Evolutionary conservation across 2,329 filamentous ascomycete genomes (phyloP).

Genomic region (Fusarium ramigenum): DNA sequence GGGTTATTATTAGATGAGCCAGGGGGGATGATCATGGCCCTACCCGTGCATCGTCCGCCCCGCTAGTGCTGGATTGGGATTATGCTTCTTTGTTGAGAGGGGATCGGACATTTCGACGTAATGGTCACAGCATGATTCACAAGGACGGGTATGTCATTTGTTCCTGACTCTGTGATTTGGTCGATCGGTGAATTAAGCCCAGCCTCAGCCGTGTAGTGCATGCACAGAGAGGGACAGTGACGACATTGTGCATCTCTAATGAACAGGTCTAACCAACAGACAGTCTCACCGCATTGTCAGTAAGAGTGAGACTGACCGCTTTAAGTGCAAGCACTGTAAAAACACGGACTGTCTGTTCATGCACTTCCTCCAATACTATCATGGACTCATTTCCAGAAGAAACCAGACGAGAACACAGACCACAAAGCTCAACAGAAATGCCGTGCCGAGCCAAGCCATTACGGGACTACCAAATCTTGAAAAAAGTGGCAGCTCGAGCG

Average conservation of each 20-base stretch:
- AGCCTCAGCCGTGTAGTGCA: background rate
- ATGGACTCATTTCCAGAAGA: background rate
- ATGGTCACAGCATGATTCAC: background rate
- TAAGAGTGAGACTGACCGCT: background rate
- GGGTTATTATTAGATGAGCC: slow-evolving; percentile 3
- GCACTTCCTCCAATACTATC: too few relatives aligned
- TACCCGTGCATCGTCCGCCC: background rate
- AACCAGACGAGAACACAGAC: background rate
- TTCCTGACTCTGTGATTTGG: background rate
- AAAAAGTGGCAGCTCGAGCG: background rate
- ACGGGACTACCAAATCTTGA: background rate
- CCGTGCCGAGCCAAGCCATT: slow-evolving; percentile 8
- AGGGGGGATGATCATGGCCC: background rate
- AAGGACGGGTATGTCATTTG: background rate
- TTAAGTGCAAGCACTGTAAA: too few relatives aligned
- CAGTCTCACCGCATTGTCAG: background rate
- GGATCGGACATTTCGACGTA: background rate
- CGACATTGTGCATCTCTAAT: background rate
- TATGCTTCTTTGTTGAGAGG: background rate
- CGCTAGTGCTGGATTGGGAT: background rate
- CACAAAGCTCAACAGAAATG: slow-evolving; percentile 4
- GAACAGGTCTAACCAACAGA: background rate
- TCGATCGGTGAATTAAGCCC: background rate
- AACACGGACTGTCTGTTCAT: background rate
- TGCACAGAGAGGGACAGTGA: background rate